A percentile compares a stretch with the other conserved stretches of the same genome.
Conservation (phyloP, 495 filamentous ascomycete species). For the Chaetomium fimeti region DNA sequence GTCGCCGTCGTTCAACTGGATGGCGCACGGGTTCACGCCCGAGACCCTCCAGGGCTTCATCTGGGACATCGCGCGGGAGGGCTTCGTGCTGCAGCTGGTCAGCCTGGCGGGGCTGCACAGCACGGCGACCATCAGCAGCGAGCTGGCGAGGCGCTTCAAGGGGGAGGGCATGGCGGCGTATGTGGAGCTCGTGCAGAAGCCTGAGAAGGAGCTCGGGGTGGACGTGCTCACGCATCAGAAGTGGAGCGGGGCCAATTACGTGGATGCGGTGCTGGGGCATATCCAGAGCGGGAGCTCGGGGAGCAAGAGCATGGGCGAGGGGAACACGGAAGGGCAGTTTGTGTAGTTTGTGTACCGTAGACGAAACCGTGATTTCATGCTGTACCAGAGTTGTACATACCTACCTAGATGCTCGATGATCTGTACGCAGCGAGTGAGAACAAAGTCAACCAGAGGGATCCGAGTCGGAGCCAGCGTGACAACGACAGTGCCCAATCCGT, state of each 20-base stretch:
- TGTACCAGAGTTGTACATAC: background rate
- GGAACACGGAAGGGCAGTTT: constrained; percentile 70
- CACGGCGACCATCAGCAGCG: constrained; percentile 80
- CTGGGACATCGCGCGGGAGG: constrained; percentile 92
- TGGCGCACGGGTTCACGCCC: constrained; percentile 85
- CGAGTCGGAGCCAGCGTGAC: background rate
- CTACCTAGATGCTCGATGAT: too few species aligned
- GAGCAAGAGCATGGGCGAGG: constrained; percentile 79
- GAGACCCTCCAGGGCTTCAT: constrained; percentile 80
- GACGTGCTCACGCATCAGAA: constrained; percentile 98
- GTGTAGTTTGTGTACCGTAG: constrained; percentile 3
- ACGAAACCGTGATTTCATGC: background rate
- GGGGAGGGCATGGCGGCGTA: constrained; percentile 93
- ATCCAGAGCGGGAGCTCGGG: constrained; percentile 88
- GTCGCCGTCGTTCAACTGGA: constrained; percentile 96
- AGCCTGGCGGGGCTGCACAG: constrained; percentile 87
- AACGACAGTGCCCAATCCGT: background rate
- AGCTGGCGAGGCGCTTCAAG: constrained; percentile 81
- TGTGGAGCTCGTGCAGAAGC: constrained; percentile 80
- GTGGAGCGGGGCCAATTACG: constrained; percentile 90
- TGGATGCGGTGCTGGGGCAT: constrained; percentile 88
- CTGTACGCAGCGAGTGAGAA: too few species aligned
- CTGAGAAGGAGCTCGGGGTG: constrained; percentile 88
- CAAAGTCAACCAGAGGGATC: too few species aligned
- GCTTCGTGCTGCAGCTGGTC: constrained; percentile 91